A percentile compares a stretch with the other conserved stretches of the same genome.
phyloP scores from a whole-genome alignment of 495 filamentous ascomycete genomes.

The Physcia stellaris region DNA sequence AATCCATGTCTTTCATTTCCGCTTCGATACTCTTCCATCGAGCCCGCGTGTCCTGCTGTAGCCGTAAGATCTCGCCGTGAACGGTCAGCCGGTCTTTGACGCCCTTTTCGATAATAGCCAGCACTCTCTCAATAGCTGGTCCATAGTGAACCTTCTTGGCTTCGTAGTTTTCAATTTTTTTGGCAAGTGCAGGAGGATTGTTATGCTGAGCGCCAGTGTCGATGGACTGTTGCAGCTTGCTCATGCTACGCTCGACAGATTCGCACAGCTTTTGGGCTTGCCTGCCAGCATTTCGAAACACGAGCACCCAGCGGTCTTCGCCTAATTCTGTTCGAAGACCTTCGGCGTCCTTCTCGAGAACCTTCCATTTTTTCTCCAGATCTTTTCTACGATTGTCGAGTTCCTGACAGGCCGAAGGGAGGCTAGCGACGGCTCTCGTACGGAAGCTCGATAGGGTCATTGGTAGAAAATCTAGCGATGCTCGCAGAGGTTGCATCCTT shows the following conservation, averaged over 20 bases:
- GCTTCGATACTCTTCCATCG: slow-evolving; percentile 64
- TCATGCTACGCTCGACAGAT: slow-evolving; percentile 73
- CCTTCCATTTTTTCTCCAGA: slow-evolving; percentile 68
- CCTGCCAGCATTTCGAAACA: slow-evolving; percentile 84
- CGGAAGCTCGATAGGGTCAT: slow-evolving; percentile 86
- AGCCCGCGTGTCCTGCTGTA: slow-evolving; percentile 68
- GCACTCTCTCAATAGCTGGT: slow-evolving; percentile 80
- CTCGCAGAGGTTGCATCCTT: slow-evolving; percentile 83
- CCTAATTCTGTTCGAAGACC: slow-evolving; percentile 74
- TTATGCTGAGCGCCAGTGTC: slow-evolving; percentile 59
- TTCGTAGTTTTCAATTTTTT: slow-evolving; percentile 85
- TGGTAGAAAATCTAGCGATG: slow-evolving; percentile 90
- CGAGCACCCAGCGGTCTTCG: slow-evolving; percentile 88
- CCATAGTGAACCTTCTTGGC: slow-evolving; percentile 91
- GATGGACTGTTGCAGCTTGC: slow-evolving; percentile 66
- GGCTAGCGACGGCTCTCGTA: slow-evolving; percentile 53
- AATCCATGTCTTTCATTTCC: slow-evolving; percentile 63
- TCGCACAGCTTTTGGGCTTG: slow-evolving; percentile 93
- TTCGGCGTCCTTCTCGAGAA: slow-evolving; percentile 77
- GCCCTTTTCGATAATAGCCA: slow-evolving; percentile 84
- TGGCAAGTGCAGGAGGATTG: slow-evolving; percentile 49
- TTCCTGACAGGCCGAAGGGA: slow-evolving; percentile 84
- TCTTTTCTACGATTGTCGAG: slow-evolving; percentile 54
- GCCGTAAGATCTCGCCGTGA: slow-evolving; percentile 79
- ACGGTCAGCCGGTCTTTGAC: slow-evolving; percentile 83